These are phyloP conservation scores for Citrus trifoliata DNA, from an alignment of 345 rosid genomes.

Conservation along the genomic window DNA sequence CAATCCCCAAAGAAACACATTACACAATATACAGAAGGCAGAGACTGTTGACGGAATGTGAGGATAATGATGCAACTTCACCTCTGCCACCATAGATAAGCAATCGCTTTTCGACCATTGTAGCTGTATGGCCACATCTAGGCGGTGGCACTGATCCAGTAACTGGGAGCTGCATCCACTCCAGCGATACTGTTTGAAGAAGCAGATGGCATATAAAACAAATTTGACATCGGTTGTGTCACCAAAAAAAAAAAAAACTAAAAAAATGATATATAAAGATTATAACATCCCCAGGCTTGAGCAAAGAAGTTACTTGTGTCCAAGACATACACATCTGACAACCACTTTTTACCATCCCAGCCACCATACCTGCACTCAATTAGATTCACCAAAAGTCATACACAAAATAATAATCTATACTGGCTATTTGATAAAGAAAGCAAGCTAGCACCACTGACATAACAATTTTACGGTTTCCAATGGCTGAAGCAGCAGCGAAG, in stretches of 20 bases:
- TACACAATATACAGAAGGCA: not conserved
- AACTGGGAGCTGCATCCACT: constrained; percentile 87
- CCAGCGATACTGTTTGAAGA: constrained; percentile 76
- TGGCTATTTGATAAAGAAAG: constrained; percentile 5
- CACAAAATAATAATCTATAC: not conserved
- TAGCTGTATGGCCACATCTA: constrained; percentile 96
- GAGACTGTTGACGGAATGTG: not conserved
- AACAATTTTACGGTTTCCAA: constrained; percentile 82
- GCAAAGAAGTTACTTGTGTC: constrained; percentile 69
- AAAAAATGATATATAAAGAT: not conserved
- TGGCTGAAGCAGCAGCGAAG: constrained; percentile 85
- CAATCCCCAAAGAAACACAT: not conserved
- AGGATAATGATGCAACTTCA: constrained; percentile 19
- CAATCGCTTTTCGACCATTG: constrained; percentile 92
- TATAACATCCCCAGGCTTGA: constrained; percentile 12
- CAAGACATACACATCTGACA: constrained; percentile 91
- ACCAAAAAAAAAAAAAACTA: not conserved
- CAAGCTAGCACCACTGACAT: constrained; percentile 46
- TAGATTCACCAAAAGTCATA: constrained; percentile 6
- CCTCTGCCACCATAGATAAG: constrained; percentile 99
- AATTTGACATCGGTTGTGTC: not conserved
- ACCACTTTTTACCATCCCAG: constrained; percentile 99
- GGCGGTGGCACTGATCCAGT: constrained; percentile 86
- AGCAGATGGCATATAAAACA: constrained; percentile 2
- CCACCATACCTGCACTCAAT: constrained; percentile 81